These are phyloP conservation scores for Mycena epipterygia DNA, from an alignment of 768 basidiomycete genomes.

Conservation along the genomic window DNA sequence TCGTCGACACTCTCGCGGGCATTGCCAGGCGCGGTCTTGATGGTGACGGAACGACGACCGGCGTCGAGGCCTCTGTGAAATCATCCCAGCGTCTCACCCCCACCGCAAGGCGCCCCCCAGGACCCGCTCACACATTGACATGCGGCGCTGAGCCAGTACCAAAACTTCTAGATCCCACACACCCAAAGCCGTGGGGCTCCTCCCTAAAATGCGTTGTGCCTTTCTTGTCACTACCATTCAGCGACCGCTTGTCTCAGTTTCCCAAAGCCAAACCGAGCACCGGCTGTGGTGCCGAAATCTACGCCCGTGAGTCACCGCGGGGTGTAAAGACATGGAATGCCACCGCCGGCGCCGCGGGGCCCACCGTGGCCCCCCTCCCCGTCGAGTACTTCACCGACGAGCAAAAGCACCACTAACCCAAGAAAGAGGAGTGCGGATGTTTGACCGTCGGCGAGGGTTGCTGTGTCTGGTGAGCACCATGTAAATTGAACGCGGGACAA, in stretches of 20 bases:
- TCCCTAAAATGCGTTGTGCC: background rate
- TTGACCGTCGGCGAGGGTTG: slow-evolving; percentile 1
- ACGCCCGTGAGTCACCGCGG: background rate
- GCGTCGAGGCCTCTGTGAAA: no score
- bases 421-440: background rate
- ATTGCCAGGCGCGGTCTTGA: no score
- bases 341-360: background rate
- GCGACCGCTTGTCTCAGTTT: background rate
- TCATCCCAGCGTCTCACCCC: background rate
- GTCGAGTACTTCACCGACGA: slow-evolving; percentile 17
- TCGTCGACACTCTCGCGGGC: no score
- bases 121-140: background rate
- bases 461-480: slow-evolving; percentile 2
- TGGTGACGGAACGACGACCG: no score
- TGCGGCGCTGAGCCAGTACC: background rate
- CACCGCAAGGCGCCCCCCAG: background rate
- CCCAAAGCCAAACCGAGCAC: background rate
- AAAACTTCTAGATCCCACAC: background rate
- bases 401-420: background rate
- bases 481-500: background rate
- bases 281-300: background rate
- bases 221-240: background rate
- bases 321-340: background rate
- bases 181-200: background rate
- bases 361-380: background rate